Conservation (phyloP, 495 filamentous ascomycete genomes). For the Entonaema liquescens region DNA sequence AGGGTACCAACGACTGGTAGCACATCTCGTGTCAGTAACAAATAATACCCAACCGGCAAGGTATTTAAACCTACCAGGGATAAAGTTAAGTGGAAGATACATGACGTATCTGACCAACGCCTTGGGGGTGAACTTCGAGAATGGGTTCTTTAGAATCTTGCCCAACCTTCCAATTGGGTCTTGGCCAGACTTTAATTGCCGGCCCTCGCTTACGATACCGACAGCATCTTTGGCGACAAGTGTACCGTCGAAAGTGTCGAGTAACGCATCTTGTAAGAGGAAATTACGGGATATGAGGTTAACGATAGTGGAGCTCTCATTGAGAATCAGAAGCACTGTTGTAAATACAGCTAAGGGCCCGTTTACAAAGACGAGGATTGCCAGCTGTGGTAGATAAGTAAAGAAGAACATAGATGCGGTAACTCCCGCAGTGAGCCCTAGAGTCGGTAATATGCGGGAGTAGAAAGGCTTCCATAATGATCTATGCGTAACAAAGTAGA, state of each 20-base stretch:
- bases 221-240: conserved; percentile 65
- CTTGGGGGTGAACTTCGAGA: conserved; percentile 70
- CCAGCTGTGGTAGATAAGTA: conserved; percentile 89
- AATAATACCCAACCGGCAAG: not conserved
- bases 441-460: conserved; percentile 71
- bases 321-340: conserved; percentile 79
- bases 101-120: conserved; percentile 75
- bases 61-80: conserved; percentile 61
- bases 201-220: conserved; percentile 71
- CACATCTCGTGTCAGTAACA: not conserved
- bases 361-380: conserved; percentile 80
- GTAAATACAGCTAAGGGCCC: conserved; percentile 84
- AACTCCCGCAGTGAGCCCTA: conserved; percentile 72
- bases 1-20: conserved; percentile 76
- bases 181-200: conserved; percentile 70
- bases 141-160: conserved; percentile 73
- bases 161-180: conserved; percentile 77
- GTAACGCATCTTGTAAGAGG: conserved; percentile 77
- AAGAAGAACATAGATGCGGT: conserved; percentile 80
- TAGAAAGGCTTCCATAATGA: conserved; percentile 73
- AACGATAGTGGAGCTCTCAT: conserved; percentile 82
- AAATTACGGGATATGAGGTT: conserved; percentile 77
- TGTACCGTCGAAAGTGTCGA: conserved; percentile 92
- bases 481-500: conserved; percentile 78
- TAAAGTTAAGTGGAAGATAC: conserved; percentile 90